Base-by-base conservation (phyloP, 129 eudicot genomes). In the Centella asiatica region DNA sequence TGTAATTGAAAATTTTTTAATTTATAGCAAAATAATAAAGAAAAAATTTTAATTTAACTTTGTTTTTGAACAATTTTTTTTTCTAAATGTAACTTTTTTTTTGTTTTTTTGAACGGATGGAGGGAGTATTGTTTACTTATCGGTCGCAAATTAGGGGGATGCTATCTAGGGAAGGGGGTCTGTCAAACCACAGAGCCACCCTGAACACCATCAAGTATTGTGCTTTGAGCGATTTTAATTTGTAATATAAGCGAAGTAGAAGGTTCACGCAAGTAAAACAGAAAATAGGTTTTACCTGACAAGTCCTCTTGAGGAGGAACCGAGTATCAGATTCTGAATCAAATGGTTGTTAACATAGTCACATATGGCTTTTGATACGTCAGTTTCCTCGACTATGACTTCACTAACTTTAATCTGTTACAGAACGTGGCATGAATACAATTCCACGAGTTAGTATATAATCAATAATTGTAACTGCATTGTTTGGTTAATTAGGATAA, bases 351-450 rank as follows among this genome's bases (percentile, higher is more conserved):
- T 77, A 23, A 65, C 77, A 60, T 71, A 84, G 2, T 80, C 86
- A 50, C 85, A 59, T 22, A 84, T 47, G 57, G 73, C 84, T 74
- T 27, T 80, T 37, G 79, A 68, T 15, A 80, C 29, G 25, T 84
- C 87, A 8, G 40, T 17, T 49, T 77, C 87, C 63, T 84, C 87
- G 0, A 75, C 54, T 60, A 72, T 34, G n/a, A 84, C 71, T 76
- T 84, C 87, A 22, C 44, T 61, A 20, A 75, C 85, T 71, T 74
- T 80, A 40, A 84, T 77, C 92, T 84, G 84, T 42, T 20, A 10
- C 34, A 36, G 2, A 8, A 9, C 5, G 36, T 54, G 13, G 14
- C 39, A 28, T 8, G 61, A 19, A 56, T 28, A n/a, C n/a, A 40
- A 0, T 40, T 40, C 3, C 45, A 40, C 10, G 13, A 40, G 17